Conservation (phyloP, 148 eudicot species). For the Rheum nobile region DNA sequence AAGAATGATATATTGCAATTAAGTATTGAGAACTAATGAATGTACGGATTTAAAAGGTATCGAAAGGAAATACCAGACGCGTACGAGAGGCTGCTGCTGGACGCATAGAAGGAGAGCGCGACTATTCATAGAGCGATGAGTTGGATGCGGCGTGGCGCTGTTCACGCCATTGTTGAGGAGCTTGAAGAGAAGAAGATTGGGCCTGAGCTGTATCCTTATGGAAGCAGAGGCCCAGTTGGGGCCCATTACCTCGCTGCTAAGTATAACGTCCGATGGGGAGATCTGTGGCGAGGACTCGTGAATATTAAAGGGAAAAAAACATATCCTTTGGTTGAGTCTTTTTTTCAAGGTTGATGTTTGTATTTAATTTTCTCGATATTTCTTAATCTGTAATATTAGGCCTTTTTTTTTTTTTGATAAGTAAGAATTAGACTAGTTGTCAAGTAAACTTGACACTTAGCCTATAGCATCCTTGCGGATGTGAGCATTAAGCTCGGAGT, state of each 20-base stretch:
- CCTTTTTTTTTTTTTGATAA: too few relatives aligned
- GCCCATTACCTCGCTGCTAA: conserved; percentile 80
- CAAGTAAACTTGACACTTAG: too few relatives aligned
- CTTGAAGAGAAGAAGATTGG: conserved; percentile 55
- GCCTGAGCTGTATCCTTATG: conserved; percentile 69
- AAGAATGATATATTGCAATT: too few relatives aligned
- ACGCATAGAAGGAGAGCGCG: conserved; percentile 89
- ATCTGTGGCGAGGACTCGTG: conserved; percentile 40
- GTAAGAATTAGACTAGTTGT: too few relatives aligned
- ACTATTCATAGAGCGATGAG: conserved; percentile 83
- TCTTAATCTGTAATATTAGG: too few relatives aligned
- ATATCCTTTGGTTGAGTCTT: too few relatives aligned
- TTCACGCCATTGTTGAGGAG: conserved; percentile 68
- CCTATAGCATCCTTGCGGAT: too few relatives aligned
- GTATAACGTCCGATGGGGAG: conserved; percentile 82
- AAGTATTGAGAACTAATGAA: too few relatives aligned
- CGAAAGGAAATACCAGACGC: conserved; percentile 68
- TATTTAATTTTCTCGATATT: too few relatives aligned
- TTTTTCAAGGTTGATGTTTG: too few relatives aligned
- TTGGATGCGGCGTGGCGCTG: conserved; percentile 78
- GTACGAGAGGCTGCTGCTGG: conserved; percentile 69
- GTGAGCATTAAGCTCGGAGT: too few relatives aligned
- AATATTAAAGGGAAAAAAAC: too few relatives aligned
- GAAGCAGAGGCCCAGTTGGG: conserved; percentile 79
- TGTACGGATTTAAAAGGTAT: conserved; percentile 30